phyloP scores from a whole-genome alignment of 1,284 basidiomycete genomes.

The Apiotrichum gamsii region DNA sequence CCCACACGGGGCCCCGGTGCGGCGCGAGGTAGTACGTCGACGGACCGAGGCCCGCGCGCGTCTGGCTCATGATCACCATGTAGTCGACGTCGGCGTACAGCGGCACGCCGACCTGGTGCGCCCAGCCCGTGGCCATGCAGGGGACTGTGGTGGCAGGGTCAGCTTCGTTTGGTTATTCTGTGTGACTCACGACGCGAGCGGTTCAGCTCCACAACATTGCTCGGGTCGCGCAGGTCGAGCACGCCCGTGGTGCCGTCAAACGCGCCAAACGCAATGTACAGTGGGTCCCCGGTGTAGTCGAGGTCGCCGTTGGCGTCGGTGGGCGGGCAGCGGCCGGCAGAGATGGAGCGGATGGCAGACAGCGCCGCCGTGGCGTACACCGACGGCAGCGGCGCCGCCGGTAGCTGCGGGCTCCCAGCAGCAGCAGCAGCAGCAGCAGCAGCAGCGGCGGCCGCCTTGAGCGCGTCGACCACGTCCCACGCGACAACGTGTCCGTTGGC shows the following conservation, averaged over 20 bases:
- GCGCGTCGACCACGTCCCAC: constrained; percentile 59
- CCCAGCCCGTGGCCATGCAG: constrained; percentile 30
- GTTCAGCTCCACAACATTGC: constrained; percentile 19
- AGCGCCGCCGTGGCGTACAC: constrained; percentile 23
- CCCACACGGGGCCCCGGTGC: constrained; percentile 65
- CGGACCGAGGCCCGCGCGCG: constrained; percentile 17
- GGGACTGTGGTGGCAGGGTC: constrained; percentile 31
- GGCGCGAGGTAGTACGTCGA: constrained; percentile 15
- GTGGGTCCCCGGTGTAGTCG: constrained; percentile 24
- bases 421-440: too few species aligned
- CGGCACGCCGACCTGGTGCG: constrained; percentile 28
- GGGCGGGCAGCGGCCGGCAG: constrained; percentile 25
- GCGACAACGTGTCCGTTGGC: constrained; percentile 73
- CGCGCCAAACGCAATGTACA: constrained; percentile 22
- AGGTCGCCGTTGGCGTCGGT: constrained; percentile 15
- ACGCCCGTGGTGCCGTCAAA: constrained; percentile 31
- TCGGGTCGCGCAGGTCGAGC: constrained; percentile 34
- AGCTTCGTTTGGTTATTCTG: background rate
- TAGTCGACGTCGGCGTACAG: constrained; percentile 39
- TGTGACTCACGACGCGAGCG: constrained; percentile 26
- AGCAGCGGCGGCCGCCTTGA: constrained; percentile 6
- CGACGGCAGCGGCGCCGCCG: constrained; percentile 20
- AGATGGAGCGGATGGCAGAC: constrained; percentile 25
- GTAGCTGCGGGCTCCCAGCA: too few species aligned
- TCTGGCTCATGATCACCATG: constrained; percentile 24